Evolutionary conservation across 2,329 filamentous ascomycete genomes (phyloP).

Genomic region (Stachybotrys elegans): DNA sequence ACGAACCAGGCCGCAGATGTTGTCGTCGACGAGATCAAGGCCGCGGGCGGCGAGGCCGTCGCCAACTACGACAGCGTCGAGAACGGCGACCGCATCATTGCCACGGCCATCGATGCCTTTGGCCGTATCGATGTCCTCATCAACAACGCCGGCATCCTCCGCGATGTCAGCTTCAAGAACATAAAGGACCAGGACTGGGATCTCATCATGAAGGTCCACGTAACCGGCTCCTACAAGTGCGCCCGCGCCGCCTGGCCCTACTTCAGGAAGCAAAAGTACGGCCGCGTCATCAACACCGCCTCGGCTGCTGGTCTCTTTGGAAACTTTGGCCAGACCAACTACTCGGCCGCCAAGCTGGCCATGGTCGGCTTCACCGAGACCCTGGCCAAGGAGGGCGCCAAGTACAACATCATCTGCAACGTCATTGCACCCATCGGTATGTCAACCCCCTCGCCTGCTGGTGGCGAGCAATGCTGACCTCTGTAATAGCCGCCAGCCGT

Average conservation of each 20-base stretch:
- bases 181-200: constrained; percentile 98
- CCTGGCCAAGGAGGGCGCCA: constrained; percentile 91
- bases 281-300: constrained; percentile 91
- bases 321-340: constrained; percentile 93
- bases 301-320: constrained; percentile 96
- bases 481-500: constrained; percentile 69
- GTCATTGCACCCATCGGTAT: constrained; percentile 80
- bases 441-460: constrained; percentile 8
- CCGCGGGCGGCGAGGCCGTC: constrained; percentile 88
- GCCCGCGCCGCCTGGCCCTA: constrained; percentile 91
- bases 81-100: constrained; percentile 90
- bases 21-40: constrained; percentile 77
- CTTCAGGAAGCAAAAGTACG: constrained; percentile 98
- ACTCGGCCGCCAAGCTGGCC: constrained; percentile 92
- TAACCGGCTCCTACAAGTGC: constrained; percentile 93
- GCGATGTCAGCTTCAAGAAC: constrained; percentile 97
- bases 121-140: constrained; percentile 91
- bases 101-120: constrained; percentile 74
- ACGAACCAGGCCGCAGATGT: constrained; percentile 66
- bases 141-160: constrained; percentile 96
- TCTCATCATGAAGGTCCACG: constrained; percentile 85
- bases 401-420: constrained; percentile 97
- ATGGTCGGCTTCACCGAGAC: constrained; percentile 98
- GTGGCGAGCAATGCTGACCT: constrained; percentile 10
- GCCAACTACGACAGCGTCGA: constrained; percentile 97